Evolutionary conservation across 257 asterid species (phyloP), one percentile per base, ranked within the genome.

Genomic region (Rubia yunnanensis): DNA sequence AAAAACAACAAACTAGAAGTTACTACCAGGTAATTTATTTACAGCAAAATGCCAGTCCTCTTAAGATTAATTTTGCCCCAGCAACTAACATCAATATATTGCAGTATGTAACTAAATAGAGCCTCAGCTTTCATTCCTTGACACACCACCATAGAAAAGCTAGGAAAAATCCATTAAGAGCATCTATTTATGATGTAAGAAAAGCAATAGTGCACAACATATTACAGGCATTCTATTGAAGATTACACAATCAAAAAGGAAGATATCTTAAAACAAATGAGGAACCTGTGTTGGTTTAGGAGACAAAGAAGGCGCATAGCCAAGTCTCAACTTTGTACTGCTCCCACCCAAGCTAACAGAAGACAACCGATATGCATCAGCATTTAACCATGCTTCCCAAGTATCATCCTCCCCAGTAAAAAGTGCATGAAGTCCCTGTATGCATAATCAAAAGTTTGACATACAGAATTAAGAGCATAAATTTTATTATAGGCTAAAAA

Each of bases 371-470:
- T 97, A 86, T 72, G 88, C 68, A 72, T 86, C 90, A 64, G 66
- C 81, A 81, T 67, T 78, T 71, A 94, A 80, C 97, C 97, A 90
- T 64, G 96, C 97, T 77, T 94, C 99, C 97, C 99, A 94, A 56
- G 97, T 84, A 72, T 83, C 88, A 82, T 94, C 97, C 78, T 94
- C 99, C 67, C 99, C 97, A 28, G 94, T 90, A 76, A 90, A 94
- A 65, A 94, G 95, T 23, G 95, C 95, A 80, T 88, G 85, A 67
- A 94, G 61, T 64, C 96, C 94, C 98, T 90, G 75, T 71, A 78
- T 67, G 50, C 73, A 81, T 8, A 72, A 46, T 18, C n/a, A 14
- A 54, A 65, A 7, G 44, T 30, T 48, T 57, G 65, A 39, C 52
- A 62, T 30, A 54, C 39, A 59, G 28, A 58, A 72, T n/a, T 41